These are phyloP conservation scores for Leccinellum rugosiceps DNA, from an alignment of 768 basidiomycete species.

Conservation along the genomic window DNA sequence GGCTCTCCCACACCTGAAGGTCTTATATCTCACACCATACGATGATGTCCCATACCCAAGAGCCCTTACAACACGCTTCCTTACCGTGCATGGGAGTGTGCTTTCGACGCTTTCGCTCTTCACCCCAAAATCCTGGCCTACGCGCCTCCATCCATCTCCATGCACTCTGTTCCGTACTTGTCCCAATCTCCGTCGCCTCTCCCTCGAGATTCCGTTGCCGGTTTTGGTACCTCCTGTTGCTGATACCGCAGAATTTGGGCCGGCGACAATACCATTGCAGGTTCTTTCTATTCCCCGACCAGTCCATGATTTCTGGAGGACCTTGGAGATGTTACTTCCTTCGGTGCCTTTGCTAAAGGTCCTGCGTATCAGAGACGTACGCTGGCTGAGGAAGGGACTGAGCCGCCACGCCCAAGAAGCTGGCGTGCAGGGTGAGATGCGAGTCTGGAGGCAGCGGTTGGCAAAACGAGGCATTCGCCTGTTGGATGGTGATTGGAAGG, in stretches of 20 bases:
- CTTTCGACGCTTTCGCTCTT: constrained; percentile 64
- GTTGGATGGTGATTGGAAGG: constrained; percentile 72
- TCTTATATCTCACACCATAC: constrained; percentile 71
- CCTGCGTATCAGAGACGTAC: constrained; percentile 63
- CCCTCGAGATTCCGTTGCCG: constrained; percentile 70
- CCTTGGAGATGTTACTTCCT: constrained; percentile 54
- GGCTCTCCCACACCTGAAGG: constrained; percentile 57
- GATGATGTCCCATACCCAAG: constrained; percentile 60
- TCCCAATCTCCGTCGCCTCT: constrained; percentile 63
- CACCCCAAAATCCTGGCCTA: constrained; percentile 70
- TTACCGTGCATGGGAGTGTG: constrained; percentile 52
- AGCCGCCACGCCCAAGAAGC: constrained; percentile 62
- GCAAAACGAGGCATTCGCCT: constrained; percentile 55
- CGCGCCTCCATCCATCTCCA: constrained; percentile 54
- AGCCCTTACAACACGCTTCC: constrained; percentile 56
- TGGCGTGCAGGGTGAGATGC: constrained; percentile 80
- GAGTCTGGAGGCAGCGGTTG: constrained; percentile 66
- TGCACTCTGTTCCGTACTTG: constrained; percentile 43
- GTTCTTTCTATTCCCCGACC: constrained; percentile 80
- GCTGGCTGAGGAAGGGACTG: constrained; percentile 71
- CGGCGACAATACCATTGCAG: constrained; percentile 41
- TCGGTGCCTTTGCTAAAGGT: constrained; percentile 53
- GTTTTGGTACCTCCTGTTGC: constrained; percentile 33
- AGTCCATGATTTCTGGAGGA: constrained; percentile 50
- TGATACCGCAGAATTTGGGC: constrained; percentile 22